Evolutionary conservation across 345 rosid species (phyloP).

Genomic region (Rhizophora apiculata): DNA sequence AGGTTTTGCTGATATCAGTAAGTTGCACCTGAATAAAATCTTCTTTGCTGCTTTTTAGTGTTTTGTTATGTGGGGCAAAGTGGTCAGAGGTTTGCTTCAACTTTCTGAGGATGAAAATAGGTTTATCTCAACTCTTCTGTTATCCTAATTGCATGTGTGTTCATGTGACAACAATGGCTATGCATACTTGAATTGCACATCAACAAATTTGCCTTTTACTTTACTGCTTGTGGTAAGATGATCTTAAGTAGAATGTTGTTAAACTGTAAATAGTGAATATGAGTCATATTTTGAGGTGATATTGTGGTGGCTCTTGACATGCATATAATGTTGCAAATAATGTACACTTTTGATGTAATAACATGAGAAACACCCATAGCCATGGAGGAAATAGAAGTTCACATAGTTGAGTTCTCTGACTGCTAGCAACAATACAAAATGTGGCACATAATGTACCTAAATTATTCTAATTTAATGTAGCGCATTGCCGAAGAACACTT

Average conservation of each 20-base stretch:
- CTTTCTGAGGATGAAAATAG: neutral
- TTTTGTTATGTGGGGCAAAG: conserved; percentile 1
- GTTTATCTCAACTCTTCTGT: neutral
- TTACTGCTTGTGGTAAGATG: neutral
- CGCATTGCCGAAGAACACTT: conserved; percentile 48
- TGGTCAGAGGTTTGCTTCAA: conserved; percentile 1
- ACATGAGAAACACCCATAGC: neutral
- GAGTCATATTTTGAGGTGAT: neutral
- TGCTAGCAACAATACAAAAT: conserved; percentile 1
- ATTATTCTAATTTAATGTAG: conserved; percentile 48
- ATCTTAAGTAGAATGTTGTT: neutral
- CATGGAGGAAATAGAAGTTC: conserved; percentile 3
- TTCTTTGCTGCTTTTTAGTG: neutral
- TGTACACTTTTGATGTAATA: neutral
- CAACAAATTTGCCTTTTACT: neutral
- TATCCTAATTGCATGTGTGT: no score
- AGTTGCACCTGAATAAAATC: no score
- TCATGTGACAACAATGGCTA: no score
- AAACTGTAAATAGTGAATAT: neutral
- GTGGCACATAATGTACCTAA: neutral
- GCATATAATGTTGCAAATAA: neutral
- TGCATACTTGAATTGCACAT: no score
- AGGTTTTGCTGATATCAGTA: no score
- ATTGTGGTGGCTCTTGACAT: neutral
- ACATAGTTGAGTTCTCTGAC: neutral